Evolutionary conservation across 768 basidiomycete species (phyloP).

Genomic region (Pleurotus salmoneostramineus): DNA sequence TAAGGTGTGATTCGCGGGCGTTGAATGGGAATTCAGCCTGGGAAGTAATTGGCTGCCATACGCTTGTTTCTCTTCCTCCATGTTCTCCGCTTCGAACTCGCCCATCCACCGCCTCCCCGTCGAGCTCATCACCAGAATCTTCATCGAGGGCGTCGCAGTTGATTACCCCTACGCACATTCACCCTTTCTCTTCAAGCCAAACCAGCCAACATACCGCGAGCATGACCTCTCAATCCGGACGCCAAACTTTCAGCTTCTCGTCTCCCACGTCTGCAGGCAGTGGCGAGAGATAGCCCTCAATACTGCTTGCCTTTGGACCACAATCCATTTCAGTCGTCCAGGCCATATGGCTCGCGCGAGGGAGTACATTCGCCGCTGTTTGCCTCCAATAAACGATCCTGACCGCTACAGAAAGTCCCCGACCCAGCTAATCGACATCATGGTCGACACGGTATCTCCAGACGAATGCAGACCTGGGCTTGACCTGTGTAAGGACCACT

Average conservation of each 20-base stretch:
- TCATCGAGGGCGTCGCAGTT: constrained; percentile 45
- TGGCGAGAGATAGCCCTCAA: constrained; percentile 55
- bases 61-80: constrained; percentile 2
- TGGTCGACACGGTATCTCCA: constrained; percentile 51
- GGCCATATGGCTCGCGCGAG: constrained; percentile 45
- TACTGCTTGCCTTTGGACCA: constrained; percentile 51
- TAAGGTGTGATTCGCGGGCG: constrained; percentile 1
- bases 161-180: constrained; percentile 40
- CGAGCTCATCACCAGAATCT: constrained; percentile 56
- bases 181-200: constrained; percentile 48
- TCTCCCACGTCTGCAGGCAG: constrained; percentile 53
- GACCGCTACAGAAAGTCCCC: constrained; percentile 8
- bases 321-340: constrained; percentile 48
- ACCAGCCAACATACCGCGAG: constrained; percentile 18
- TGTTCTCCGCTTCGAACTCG: constrained; percentile 19
- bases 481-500: constrained; percentile 50
- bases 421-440: constrained; percentile 40
- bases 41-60: background rate
- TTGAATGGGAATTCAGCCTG: background rate
- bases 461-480: constrained; percentile 44
- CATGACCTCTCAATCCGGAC: constrained; percentile 35
- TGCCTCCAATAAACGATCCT: background rate
- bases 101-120: constrained; percentile 48
- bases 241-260: constrained; percentile 47
- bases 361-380: constrained; percentile 37